phyloP scores from a whole-genome alignment of 306 rosid genomes.

The Ziziphus jujuba region DNA sequence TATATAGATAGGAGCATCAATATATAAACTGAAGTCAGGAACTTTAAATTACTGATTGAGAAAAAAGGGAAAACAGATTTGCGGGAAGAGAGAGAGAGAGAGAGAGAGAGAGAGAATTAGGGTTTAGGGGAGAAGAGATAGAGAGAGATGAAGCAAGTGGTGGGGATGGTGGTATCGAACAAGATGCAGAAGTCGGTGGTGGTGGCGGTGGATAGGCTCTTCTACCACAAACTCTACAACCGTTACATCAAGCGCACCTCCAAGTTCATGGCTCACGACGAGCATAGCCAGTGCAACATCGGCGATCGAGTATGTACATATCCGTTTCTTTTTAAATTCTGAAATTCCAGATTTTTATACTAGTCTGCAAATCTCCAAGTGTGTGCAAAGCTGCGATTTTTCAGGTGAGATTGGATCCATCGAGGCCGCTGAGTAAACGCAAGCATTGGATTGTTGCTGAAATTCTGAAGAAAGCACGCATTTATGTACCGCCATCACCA shows the following conservation, averaged over 20 bases:
- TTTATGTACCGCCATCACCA: slow-evolving; percentile 71
- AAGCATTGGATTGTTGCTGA: slow-evolving; percentile 89
- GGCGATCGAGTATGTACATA: slow-evolving; percentile 62
- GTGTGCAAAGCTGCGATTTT: background rate
- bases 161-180: slow-evolving; percentile 90
- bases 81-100: no score
- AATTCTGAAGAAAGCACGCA: slow-evolving; percentile 78
- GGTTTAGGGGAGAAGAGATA: slow-evolving; percentile 3
- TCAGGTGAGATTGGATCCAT: slow-evolving; percentile 77
- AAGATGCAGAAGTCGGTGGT: slow-evolving; percentile 98
- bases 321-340: background rate
- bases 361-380: background rate
- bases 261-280: slow-evolving; percentile 94
- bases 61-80: no score
- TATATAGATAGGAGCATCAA: no score
- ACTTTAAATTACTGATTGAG: no score
- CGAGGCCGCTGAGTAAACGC: slow-evolving; percentile 81
- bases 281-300: slow-evolving; percentile 59
- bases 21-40: no score
- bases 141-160: slow-evolving; percentile 70
- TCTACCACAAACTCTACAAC: slow-evolving; percentile 63
- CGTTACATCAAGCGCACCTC: slow-evolving; percentile 87
- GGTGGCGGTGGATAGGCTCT: slow-evolving; percentile 84
- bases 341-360: background rate
- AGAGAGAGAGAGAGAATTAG: background rate